phyloP scores from a whole-genome alignment of 78 protist species.

The Protostelium mycophagum region DNA sequence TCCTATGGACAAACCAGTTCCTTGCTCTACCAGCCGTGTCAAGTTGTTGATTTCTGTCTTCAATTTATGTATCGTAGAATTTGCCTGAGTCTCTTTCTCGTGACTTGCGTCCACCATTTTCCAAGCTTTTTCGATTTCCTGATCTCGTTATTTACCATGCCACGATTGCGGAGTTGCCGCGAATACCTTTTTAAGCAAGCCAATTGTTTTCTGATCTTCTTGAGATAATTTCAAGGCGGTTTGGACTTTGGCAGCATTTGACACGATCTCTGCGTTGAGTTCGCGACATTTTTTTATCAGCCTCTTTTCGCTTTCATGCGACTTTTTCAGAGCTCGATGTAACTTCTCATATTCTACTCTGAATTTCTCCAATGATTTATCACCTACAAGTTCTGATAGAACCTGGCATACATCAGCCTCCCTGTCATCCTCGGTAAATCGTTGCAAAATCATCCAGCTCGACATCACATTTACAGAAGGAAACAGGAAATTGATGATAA shows the following conservation, averaged over 20 bases:
- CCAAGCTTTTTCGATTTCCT: conserved; percentile 83
- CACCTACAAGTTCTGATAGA: conserved; percentile 67
- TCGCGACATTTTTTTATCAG: conserved; percentile 68
- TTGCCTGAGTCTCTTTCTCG: conserved; percentile 77
- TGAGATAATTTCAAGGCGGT: conserved; percentile 68
- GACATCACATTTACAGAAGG: too few species aligned
- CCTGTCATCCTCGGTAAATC: too few species aligned
- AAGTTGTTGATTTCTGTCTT: conserved; percentile 74
- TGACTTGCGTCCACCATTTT: conserved; percentile 78
- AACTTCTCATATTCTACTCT: conserved; percentile 81
- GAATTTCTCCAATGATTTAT: conserved; percentile 73
- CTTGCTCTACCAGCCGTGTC: conserved; percentile 72
- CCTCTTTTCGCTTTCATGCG: conserved; percentile 83
- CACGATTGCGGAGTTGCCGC: background rate
- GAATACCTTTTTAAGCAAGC: conserved; percentile 34
- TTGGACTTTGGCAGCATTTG: conserved; percentile 71
- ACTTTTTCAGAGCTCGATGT: conserved; percentile 74
- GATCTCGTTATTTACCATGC: background rate
- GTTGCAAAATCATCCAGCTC: too few species aligned
- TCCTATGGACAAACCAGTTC: conserved; percentile 68
- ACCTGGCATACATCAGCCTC: too few species aligned
- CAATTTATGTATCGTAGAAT: conserved; percentile 80
- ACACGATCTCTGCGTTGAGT: conserved; percentile 62
- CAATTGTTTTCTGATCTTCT: conserved; percentile 80
- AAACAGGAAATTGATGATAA: too few species aligned